Evolutionary conservation across 495 filamentous ascomycete genomes (phyloP), one percentile per base, ranked within the genome.

Genomic region (Melanomma pulvis-pyrius): DNA sequence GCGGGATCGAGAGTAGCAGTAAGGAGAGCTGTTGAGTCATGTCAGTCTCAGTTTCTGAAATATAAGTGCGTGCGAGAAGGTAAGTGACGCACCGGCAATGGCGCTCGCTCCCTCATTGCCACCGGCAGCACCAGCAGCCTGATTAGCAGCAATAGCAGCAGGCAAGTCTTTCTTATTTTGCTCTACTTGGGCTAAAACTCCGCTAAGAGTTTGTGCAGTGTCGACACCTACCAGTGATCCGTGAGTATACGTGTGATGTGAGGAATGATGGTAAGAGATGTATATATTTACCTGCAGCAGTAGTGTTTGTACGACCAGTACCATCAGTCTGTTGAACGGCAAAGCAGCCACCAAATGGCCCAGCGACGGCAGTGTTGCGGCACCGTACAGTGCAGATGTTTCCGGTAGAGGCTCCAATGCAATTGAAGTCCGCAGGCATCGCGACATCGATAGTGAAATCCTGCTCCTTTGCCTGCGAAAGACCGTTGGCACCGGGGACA

Each of bases 321-420:
- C 61, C 61, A 26, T 64, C 61, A 29, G 61, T 64, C 47, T 64
- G 61, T 34, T 64, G 61, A 19, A 64, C 61, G 30, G 61, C 61
- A 21, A 64, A 55, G 39, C 61, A 64, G n/a, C 61, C 61, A 9
- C 61, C 61, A 26, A 64, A 64, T 0, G 61, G 61, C 19, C 61
- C 61, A 15, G 61, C 61, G 17, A 64, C 61, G 25, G 61, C 61
- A 39, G 28, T 64, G 51, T 64, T 64, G 22, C 61, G 32, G 51
- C 61, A 64, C 4, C 61, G 32, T 13, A 64, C 61, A 25, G 61
- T 64, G 26, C 61, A 64, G 51, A 64, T 64, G 28, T 64, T 39
- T 15, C 61, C 61, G 1, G 61, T 64, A 22, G 61, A 64, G n/a
- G 61, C 61, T 22, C 61, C 61, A 21, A 64, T 56, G 52, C 61